Evolutionary conservation across 208 protist genomes (phyloP), one percentile per base, ranked within the genome.

Genomic region (Leishmania turanica): DNA sequence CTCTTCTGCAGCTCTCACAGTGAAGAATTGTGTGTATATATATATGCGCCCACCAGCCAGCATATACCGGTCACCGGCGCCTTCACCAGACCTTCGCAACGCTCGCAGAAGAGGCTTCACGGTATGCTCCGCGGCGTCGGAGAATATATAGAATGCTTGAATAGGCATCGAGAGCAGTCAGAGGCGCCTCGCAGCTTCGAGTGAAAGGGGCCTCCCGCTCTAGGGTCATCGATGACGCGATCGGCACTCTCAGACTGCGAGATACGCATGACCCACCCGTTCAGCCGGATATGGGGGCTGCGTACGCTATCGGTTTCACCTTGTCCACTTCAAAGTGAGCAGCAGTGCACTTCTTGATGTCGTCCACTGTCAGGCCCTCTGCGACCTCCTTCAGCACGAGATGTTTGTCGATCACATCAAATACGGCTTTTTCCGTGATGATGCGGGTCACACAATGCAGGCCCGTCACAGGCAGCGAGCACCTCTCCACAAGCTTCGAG

Each of bases 341-440:
- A 24, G 72, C 92, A 3, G 96, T 99, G 72, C 83, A 90, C 82
- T 93, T 93, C 86, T 93, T 90, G 72, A 99, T 88, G 64, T 98
- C 89, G 1, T 99, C 98, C 19, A 99, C 89, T 27, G 96, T 97
- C 34, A 98, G 89, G 24, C 95, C 98, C 51, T 97, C 89, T 24
- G 93, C 95, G 0, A 99, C 58, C 89, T 99, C 98, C 76, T 98
- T 91, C 69, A 99, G 87, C 49, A 96, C 84, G 13, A 99, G 86
- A 49, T 93, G 92, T 56, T 87, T 86, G 37, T 91, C 71, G 47
- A 93, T 92, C n/a, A 99, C 90, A 47, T 99, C 98, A 79, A 99
- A 99, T 17, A 99, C 98, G 45, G 90, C 95, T 86, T 99, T 90
- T 71, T 99, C 98, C 11, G 99, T 99, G 78, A 99, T 99, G 79